A percentile compares a stretch with the other conserved stretches of the same genome.
phyloP scores from a whole-genome alignment of 192 early-diverging fungal species.

The Mortierella alpina region DNA sequence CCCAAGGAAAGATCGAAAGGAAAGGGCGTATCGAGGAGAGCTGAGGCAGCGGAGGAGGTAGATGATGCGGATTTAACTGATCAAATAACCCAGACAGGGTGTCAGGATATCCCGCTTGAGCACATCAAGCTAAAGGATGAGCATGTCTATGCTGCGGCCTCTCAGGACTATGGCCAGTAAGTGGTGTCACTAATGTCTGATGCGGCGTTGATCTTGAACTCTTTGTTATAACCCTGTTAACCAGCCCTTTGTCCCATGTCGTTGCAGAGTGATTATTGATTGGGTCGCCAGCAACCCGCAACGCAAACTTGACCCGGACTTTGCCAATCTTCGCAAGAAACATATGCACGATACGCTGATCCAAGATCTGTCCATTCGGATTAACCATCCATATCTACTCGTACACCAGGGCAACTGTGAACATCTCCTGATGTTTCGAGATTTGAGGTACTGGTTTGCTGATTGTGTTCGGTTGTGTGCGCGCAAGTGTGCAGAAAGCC shows the following conservation, averaged over 20 bases:
- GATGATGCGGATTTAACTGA: conserved; percentile 18
- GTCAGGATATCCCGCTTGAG: conserved; percentile 12
- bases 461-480: neutral
- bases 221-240: neutral
- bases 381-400: conserved; percentile 76
- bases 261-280: conserved; percentile 68
- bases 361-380: conserved; percentile 69
- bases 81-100: neutral
- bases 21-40: no score
- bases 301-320: conserved; percentile 59
- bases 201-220: neutral
- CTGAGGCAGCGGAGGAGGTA: conserved; percentile 7
- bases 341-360: conserved; percentile 73
- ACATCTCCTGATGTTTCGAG: conserved; percentile 76
- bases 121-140: conserved; percentile 24
- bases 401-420: conserved; percentile 85
- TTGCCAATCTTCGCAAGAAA: conserved; percentile 58
- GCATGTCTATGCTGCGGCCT: conserved; percentile 6
- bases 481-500: neutral
- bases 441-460: conserved; percentile 59
- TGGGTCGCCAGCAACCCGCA: conserved; percentile 70
- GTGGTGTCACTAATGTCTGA: neutral
- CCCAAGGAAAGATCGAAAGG: no score
- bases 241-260: neutral
- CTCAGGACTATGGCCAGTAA: conserved; percentile 73